A percentile compares a stretch with the other conserved stretches of the same genome.
These are phyloP conservation scores for Aspergillus transmontanensis DNA, from an alignment of 2,329 filamentous ascomycete genomes.

Conservation along the genomic window DNA sequence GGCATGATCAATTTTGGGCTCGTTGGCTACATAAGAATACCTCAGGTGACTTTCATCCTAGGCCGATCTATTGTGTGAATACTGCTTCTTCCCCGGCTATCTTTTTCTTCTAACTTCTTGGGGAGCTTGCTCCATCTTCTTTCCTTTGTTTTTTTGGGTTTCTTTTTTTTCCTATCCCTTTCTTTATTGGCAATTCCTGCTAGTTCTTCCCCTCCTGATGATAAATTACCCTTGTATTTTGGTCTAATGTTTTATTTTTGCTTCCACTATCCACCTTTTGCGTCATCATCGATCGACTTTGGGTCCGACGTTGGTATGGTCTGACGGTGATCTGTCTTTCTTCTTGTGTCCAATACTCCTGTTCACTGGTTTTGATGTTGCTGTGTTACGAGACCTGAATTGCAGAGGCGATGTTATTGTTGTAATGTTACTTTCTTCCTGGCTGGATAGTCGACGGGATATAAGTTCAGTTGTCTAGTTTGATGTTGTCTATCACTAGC, in stretches of 20 bases:
- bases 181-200: neutral
- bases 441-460: neutral
- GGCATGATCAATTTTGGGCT: neutral
- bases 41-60: neutral
- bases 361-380: neutral
- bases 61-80: neutral
- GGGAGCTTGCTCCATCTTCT: neutral
- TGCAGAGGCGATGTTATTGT: neutral
- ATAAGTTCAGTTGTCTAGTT: neutral
- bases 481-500: neutral
- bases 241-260: neutral
- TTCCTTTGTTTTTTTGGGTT: no score
- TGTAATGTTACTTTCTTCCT: neutral
- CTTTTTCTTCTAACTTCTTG: neutral
- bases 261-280: neutral
- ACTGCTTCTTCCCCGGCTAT: no score
- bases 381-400: neutral
- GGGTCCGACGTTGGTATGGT: neutral
- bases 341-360: neutral
- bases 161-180: neutral
- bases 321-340: neutral
- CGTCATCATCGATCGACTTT: neutral
- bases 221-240: constrained; percentile 2
- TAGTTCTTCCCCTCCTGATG: neutral
- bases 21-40: neutral